Conservation (phyloP, 192 early-diverging fungal genomes). For the Diversispora epigaea region DNA sequence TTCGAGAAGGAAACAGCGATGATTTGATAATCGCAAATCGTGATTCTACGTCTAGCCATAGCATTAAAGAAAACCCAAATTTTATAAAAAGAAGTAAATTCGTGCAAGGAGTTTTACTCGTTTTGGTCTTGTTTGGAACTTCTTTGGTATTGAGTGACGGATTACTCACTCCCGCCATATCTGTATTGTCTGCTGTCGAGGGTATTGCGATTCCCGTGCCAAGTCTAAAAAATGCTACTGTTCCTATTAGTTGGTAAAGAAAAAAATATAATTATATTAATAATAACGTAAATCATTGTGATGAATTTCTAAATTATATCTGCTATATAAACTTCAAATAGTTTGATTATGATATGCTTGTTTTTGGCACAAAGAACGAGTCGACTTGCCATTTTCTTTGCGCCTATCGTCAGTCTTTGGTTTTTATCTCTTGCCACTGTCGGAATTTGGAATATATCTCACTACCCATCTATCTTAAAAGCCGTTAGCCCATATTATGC, state of each 20-base stretch:
- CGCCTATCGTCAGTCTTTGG: conserved; percentile 53
- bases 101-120: neutral
- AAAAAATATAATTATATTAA: no score
- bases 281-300: neutral
- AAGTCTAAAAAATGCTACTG: neutral
- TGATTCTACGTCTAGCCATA: neutral
- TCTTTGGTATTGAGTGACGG: conserved; percentile 19
- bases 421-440: conserved; percentile 44
- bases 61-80: neutral
- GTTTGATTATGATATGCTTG: conserved; percentile 43
- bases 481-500: conserved; percentile 51
- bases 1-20: neutral
- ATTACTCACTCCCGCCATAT: conserved; percentile 20
- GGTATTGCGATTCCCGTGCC: conserved; percentile 8
- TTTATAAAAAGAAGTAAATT: neutral
- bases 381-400: conserved; percentile 39
- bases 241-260: conserved; percentile 8
- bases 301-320: neutral
- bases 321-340: neutral
- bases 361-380: conserved; percentile 50
- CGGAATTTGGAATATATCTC: conserved; percentile 52
- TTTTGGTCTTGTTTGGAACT: conserved; percentile 7
- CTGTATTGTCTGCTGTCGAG: conserved; percentile 23
- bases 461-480: conserved; percentile 37
- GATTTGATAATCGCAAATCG: conserved; percentile 3